Conservation (phyloP, 2,329 filamentous ascomycete species). For the Orbilia javanica region DNA sequence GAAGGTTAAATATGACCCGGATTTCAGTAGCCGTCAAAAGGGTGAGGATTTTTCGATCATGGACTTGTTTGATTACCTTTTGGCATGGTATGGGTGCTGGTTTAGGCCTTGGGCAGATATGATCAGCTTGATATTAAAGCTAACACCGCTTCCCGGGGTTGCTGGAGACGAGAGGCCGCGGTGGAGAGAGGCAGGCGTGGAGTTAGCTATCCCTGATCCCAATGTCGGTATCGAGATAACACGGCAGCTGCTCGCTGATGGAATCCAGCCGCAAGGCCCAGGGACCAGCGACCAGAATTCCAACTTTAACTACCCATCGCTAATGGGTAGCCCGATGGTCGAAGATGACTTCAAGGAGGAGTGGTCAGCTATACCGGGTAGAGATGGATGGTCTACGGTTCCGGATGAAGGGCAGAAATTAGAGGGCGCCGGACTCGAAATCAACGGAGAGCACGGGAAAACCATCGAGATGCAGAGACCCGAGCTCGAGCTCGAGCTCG, state of each 20-base stretch:
- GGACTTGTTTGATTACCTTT: conserved; percentile 12
- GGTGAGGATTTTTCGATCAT: neutral
- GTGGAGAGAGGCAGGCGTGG: neutral
- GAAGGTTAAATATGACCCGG: conserved; percentile 3
- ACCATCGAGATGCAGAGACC: too few species aligned
- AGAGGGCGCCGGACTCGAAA: too few species aligned
- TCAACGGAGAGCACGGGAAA: neutral
- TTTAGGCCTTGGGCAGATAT: neutral
- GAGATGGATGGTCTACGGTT: too few species aligned
- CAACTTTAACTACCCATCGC: neutral
- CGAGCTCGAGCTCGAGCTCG: too few species aligned
- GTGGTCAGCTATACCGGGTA: too few species aligned
- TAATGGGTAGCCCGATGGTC: neutral
- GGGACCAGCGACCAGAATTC: neutral
- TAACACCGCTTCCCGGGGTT: conserved; percentile 5
- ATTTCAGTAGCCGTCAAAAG: neutral
- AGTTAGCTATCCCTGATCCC: neutral
- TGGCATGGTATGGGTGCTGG: conserved; percentile 31
- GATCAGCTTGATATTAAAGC: neutral
- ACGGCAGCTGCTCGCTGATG: neutral
- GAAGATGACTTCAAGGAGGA: too few species aligned
- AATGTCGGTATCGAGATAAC: neutral
- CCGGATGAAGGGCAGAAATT: too few species aligned
- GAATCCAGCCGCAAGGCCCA: neutral
- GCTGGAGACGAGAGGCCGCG: neutral